These are phyloP conservation scores for Acrocalymma vagum DNA, from an alignment of 2,329 filamentous ascomycete genomes.

Conservation along the genomic window DNA sequence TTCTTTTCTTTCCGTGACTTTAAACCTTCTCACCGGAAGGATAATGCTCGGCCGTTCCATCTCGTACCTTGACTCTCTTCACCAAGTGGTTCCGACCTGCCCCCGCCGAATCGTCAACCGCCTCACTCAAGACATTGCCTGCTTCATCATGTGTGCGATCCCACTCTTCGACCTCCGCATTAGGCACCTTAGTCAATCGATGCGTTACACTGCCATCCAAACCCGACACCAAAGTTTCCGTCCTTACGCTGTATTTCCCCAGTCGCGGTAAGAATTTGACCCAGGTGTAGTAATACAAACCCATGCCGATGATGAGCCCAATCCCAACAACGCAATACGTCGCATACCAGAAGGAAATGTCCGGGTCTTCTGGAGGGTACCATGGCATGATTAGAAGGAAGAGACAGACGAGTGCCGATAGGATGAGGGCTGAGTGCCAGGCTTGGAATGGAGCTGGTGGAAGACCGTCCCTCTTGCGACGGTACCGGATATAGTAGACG, in stretches of 20 bases:
- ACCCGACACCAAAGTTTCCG: constrained; percentile 33
- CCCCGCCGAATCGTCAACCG: neutral
- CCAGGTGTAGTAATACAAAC: constrained; percentile 37
- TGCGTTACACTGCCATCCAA: constrained; percentile 39
- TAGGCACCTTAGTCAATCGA: constrained; percentile 30
- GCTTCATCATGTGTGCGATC: constrained; percentile 40
- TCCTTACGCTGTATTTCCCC: constrained; percentile 31
- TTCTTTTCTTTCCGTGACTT: too few relatives aligned
- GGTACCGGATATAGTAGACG: constrained; percentile 33
- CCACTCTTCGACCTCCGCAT: constrained; percentile 35
- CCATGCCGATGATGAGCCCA: constrained; percentile 40
- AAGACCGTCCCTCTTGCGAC: constrained; percentile 32
- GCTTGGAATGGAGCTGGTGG: constrained; percentile 29
- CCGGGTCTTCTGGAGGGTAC: constrained; percentile 70
- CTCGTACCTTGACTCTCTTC: constrained; percentile 20
- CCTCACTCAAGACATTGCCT: constrained; percentile 27
- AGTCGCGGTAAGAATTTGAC: constrained; percentile 33
- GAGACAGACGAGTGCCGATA: constrained; percentile 32
- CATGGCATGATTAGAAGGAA: constrained; percentile 73
- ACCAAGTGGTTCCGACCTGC: constrained; percentile 16
- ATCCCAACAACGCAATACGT: constrained; percentile 73
- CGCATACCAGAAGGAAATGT: constrained; percentile 78
- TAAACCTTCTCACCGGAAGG: too few relatives aligned
- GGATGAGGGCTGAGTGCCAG: constrained; percentile 33
- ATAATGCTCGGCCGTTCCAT: too few relatives aligned